Evolutionary conservation across 2,329 filamentous ascomycete genomes (phyloP).

Genomic region (Fusarium paranaense): DNA sequence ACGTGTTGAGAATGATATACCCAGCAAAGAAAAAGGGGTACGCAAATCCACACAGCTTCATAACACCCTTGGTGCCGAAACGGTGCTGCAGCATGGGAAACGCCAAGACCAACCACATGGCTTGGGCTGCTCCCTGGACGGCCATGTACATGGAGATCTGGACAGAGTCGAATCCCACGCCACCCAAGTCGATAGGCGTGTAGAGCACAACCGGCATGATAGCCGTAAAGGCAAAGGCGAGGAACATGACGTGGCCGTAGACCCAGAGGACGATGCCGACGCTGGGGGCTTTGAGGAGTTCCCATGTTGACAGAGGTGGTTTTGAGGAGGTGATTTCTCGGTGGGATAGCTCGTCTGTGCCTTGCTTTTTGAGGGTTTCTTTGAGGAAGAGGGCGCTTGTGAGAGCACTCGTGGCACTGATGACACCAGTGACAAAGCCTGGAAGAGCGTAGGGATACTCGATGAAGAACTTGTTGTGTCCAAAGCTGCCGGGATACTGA

Average conservation of each 20-base stretch:
- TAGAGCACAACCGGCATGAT: constrained; percentile 77
- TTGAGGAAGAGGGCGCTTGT: constrained; percentile 68
- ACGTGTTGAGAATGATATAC: constrained; percentile 67
- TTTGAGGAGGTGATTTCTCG: background rate
- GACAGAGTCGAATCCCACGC: constrained; percentile 70
- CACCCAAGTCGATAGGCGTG: constrained; percentile 71
- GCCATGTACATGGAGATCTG: constrained; percentile 77
- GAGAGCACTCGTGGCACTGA: constrained; percentile 67
- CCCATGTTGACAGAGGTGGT: constrained; percentile 39
- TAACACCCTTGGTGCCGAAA: constrained; percentile 73
- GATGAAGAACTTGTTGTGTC: constrained; percentile 57
- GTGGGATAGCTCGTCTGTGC: background rate
- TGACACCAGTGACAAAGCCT: constrained; percentile 65
- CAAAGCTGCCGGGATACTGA: constrained; percentile 70
- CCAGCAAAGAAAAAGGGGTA: constrained; percentile 75
- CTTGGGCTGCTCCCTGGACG: constrained; percentile 73
- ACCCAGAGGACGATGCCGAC: constrained; percentile 74
- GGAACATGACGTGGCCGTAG: constrained; percentile 74
- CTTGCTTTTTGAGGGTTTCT: constrained; percentile 64
- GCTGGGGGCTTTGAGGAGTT: constrained; percentile 70
- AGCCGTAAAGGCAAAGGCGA: constrained; percentile 79
- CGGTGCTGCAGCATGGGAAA: constrained; percentile 77
- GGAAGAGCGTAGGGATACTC: constrained; percentile 67
- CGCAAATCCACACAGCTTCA: constrained; percentile 63
- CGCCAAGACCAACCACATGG: constrained; percentile 75